phyloP scores from a whole-genome alignment of 2,329 filamentous ascomycete species.

The Monilinia polystroma region DNA sequence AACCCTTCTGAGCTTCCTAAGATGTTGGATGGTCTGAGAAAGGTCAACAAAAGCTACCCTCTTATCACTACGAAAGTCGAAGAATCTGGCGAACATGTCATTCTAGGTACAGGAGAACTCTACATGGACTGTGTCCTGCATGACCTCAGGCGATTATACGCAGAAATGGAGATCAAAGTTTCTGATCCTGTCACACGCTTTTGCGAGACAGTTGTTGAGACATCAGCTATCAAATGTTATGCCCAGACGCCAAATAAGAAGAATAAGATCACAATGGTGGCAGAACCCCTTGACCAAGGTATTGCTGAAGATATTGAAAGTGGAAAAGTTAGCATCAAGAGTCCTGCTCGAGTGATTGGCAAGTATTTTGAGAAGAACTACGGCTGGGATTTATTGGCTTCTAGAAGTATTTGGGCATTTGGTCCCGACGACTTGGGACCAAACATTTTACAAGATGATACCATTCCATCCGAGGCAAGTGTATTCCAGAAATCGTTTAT shows the following conservation, averaged over 20 bases:
- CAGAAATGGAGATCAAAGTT: constrained; percentile 99
- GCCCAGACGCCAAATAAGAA: constrained; percentile 98
- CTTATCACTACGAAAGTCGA: constrained; percentile 96
- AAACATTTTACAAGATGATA: constrained; percentile 96
- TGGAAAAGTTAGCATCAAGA: constrained; percentile 85
- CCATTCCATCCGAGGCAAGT: constrained; percentile 78
- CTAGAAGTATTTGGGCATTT: constrained; percentile 97
- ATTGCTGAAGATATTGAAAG: constrained; percentile 94
- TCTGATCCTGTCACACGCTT: constrained; percentile 97
- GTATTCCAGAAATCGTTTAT: constrained; percentile 15
- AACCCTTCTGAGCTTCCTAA: constrained; percentile 97
- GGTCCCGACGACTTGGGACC: constrained; percentile 92
- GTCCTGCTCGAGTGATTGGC: constrained; percentile 87
- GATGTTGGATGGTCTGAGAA: constrained; percentile 95
- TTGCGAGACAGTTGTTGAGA: constrained; percentile 96
- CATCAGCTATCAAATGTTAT: constrained; percentile 96
- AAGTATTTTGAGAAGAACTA: constrained; percentile 98
- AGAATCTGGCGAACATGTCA: constrained; percentile 93
- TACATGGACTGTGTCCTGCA: constrained; percentile 99
- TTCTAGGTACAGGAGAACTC: constrained; percentile 94
- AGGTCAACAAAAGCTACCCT: constrained; percentile 97
- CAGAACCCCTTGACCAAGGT: constrained; percentile 90
- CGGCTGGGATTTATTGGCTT: constrained; percentile 92
- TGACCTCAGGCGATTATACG: constrained; percentile 88
- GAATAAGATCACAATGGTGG: constrained; percentile 98